Conservation (phyloP, 2,329 filamentous ascomycete genomes). For the Phyllosticta citriasiana region DNA sequence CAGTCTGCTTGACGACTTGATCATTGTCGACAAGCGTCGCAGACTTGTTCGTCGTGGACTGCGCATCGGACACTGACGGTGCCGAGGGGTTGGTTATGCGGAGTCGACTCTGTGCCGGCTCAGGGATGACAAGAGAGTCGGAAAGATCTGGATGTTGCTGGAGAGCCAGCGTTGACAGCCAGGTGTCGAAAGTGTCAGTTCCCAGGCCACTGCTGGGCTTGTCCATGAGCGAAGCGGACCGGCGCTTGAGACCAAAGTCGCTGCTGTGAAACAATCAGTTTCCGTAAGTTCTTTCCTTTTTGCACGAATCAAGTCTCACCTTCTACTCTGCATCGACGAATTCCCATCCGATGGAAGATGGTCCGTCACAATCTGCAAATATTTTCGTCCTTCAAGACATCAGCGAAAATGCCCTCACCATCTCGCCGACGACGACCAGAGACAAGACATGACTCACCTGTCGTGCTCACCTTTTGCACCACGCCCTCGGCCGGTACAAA, state of each 20-base stretch:
- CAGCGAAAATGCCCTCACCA: not conserved
- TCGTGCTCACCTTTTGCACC: slow-evolving; percentile 25
- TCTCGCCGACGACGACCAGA: not conserved
- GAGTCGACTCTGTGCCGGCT: not conserved
- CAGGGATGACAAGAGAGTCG: slow-evolving; percentile 7
- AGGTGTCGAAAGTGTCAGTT: slow-evolving; percentile 14
- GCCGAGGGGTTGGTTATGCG: not conserved
- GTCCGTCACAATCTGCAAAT: slow-evolving; percentile 14
- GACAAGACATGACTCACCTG: slow-evolving; percentile 16
- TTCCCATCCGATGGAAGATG: not conserved
- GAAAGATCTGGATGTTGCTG: slow-evolving; percentile 3
- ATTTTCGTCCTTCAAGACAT: slow-evolving; percentile 13
- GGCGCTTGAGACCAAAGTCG: slow-evolving; percentile 1
- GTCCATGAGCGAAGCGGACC: slow-evolving; percentile 6
- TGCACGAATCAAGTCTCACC: not conserved
- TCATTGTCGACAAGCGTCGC: not conserved
- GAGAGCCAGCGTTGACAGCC: slow-evolving; percentile 13
- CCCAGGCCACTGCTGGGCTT: slow-evolving; percentile 8
- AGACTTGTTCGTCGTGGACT: not conserved
- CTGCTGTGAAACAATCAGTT: not conserved
- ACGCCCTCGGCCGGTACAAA: slow-evolving; percentile 16
- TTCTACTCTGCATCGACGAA: not conserved
- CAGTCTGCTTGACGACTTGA: not conserved
- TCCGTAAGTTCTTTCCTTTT: not conserved
- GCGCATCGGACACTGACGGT: not conserved